Evolutionary conservation across 805 yeast genomes (phyloP).

Genomic region (Candida manassasensis): DNA sequence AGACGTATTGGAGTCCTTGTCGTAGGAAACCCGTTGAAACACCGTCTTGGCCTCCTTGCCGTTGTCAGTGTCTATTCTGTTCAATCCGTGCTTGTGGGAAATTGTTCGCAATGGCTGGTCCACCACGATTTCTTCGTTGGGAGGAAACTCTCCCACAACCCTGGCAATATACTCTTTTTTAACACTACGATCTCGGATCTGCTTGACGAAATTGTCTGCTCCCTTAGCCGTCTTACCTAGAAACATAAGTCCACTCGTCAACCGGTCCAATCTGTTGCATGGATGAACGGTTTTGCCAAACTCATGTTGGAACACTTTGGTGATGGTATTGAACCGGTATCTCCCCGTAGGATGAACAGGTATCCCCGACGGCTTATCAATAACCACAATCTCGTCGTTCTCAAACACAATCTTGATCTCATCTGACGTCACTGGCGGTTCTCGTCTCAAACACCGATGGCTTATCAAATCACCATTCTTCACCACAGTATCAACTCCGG

Average conservation of each 20-base stretch:
- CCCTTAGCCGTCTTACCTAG: slow-evolving; percentile 77
- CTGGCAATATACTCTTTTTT: slow-evolving; percentile 81
- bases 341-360: slow-evolving; percentile 97
- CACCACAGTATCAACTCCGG: slow-evolving; percentile 60
- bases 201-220: slow-evolving; percentile 71
- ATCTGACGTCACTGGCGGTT: slow-evolving; percentile 69
- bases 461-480: slow-evolving; percentile 78
- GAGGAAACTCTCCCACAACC: slow-evolving; percentile 83
- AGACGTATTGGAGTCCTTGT: slow-evolving; percentile 50
- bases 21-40: slow-evolving; percentile 65
- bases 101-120: slow-evolving; percentile 66
- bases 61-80: slow-evolving; percentile 42
- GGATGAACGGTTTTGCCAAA: slow-evolving; percentile 60
- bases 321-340: slow-evolving; percentile 68
- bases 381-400: slow-evolving; percentile 70
- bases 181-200: slow-evolving; percentile 68
- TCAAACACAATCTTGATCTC: slow-evolving; percentile 66
- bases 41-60: slow-evolving; percentile 73
- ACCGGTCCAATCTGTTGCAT: slow-evolving; percentile 82
- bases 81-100: slow-evolving; percentile 70
- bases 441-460: slow-evolving; percentile 83
- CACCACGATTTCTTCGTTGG: slow-evolving; percentile 41
- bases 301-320: slow-evolving; percentile 73
- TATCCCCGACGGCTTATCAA: slow-evolving; percentile 91
- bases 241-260: slow-evolving; percentile 93